Base-by-base conservation (phyloP, 768 basidiomycete species). In the Mycena rebaudengoi region DNA sequence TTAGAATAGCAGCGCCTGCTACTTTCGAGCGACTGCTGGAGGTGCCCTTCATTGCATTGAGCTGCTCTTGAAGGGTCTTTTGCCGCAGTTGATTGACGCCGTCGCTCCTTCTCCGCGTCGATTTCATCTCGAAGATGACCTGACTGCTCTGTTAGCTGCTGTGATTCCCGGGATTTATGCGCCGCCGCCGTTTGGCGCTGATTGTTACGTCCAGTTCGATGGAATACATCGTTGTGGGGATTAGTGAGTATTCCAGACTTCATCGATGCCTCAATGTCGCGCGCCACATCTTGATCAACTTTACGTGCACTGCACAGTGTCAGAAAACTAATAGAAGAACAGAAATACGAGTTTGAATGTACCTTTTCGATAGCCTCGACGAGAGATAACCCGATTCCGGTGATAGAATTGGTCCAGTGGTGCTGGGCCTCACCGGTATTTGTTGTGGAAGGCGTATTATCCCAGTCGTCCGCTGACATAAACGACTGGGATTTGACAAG, bases 401-500 rank as follows among this genome's bases (percentile, higher is more conserved):
- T 71, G 6, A 58, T 60, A 23, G 46, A 48, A 33, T 69, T 69
- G 5, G 70, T 71, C 60, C 62, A 71, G 16, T 64, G 56, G 39
- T 71, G 70, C 39, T 67, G 68, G 12, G 53, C 52, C 46, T 69
- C 60, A 11, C 63, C 64, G 12, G 67, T 33, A 50, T 71, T 71
- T 2, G 70, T 70, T 28, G 66, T 71, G 1, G 67, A 55, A 2
- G 62, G 66, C 5, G 66, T 71, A 7, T 48, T 30, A 18, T 64
- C 65, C 64, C 67, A 71, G 29, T 68, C 59, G 1, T 64, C 43
- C 10, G 65, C 51, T 28, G 26, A 5, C 7, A 69, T 66, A 12
- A 44, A 59, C 2, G 66, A 71, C 8, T 58, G 39, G n/a, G n/a
- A 69, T 28, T 67, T 63, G 18, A 77, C 49, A 20, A 70, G 46